These are phyloP conservation scores for Cladorrhinum sp. DNA, from an alignment of 2,329 filamentous ascomycete genomes.

Conservation along the genomic window DNA sequence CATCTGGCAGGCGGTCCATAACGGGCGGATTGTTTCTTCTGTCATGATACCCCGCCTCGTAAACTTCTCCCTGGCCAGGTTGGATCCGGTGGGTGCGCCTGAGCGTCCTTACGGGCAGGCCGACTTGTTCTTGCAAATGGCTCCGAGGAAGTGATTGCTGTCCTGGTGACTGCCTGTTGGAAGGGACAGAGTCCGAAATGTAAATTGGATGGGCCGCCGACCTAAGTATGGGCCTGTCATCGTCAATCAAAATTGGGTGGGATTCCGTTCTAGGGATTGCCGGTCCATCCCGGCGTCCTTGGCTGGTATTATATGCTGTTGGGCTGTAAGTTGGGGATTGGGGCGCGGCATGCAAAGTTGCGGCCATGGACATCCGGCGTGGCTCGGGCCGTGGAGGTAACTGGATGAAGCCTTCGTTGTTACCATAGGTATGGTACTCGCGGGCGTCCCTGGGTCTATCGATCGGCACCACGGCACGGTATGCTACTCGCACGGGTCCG, in stretches of 20 bases:
- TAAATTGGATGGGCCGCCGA: constrained; percentile 20
- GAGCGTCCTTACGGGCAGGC: constrained; percentile 3
- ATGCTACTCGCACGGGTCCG: not conserved
- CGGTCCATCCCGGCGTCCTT: not conserved
- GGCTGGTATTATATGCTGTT: not conserved
- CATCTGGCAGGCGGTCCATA: constrained; percentile 14
- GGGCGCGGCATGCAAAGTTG: constrained; percentile 6
- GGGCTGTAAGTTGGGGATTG: constrained; percentile 7
- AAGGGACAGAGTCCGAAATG: constrained; percentile 9
- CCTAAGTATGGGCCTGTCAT: constrained; percentile 12
- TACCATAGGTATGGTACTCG: not conserved
- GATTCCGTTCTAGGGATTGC: constrained; percentile 12
- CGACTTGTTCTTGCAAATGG: not conserved
- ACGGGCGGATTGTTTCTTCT: constrained; percentile 8
- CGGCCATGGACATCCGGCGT: constrained; percentile 1
- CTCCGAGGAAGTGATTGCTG: not conserved
- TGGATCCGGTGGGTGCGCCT: not conserved
- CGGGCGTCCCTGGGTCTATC: not conserved
- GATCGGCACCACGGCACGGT: not conserved
- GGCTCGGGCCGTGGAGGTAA: constrained; percentile 21
- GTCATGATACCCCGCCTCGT: constrained; percentile 5
- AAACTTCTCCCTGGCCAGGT: constrained; percentile 8
- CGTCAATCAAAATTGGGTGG: constrained; percentile 14
- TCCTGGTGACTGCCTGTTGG: constrained; percentile 8
- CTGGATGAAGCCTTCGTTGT: constrained; percentile 23